A percentile compares a stretch with the other conserved stretches of the same genome.
phyloP scores from a whole-genome alignment of 257 asterid species.

The Solanum chaucha region DNA sequence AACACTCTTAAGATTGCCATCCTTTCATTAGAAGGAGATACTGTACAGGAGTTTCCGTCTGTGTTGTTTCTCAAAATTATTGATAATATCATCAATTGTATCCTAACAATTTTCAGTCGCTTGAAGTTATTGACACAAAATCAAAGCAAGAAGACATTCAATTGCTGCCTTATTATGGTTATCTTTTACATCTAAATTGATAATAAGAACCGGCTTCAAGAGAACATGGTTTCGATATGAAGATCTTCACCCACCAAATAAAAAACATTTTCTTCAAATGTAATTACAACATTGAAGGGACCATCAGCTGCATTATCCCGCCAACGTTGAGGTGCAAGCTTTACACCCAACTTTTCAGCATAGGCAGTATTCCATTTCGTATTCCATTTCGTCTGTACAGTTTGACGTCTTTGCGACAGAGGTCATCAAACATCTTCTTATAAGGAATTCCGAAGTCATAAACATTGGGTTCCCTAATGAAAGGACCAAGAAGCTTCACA shows the following conservation, averaged over 20 bases:
- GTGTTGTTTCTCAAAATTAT: too few relatives aligned
- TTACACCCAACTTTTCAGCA: slow-evolving; percentile 83
- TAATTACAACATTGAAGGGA: slow-evolving; percentile 73
- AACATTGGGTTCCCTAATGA: slow-evolving; percentile 91
- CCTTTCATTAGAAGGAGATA: too few relatives aligned
- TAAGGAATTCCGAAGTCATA: slow-evolving; percentile 96
- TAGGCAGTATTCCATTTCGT: slow-evolving; percentile 85
- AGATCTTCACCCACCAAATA: slow-evolving; percentile 81
- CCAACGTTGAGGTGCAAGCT: slow-evolving; percentile 90
- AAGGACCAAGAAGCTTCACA: slow-evolving; percentile 98
- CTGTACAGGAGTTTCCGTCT: too few relatives aligned
- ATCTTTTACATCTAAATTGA: too few relatives aligned
- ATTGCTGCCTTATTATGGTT: too few relatives aligned
- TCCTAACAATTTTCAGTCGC: too few relatives aligned
- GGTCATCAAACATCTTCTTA: slow-evolving; percentile 91
- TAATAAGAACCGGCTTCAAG: too few relatives aligned
- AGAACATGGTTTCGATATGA: too few relatives aligned
- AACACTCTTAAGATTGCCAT: too few relatives aligned
- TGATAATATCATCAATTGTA: too few relatives aligned
- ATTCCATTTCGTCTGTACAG: slow-evolving; percentile 31
- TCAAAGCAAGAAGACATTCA: too few relatives aligned
- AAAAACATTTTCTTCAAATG: slow-evolving; percentile 88
- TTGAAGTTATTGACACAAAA: too few relatives aligned
- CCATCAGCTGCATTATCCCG: slow-evolving; percentile 90
- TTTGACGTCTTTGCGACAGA: slow-evolving; percentile 88